Conservation (phyloP, 805 yeast species). For the Candida hispaniensis region DNA sequence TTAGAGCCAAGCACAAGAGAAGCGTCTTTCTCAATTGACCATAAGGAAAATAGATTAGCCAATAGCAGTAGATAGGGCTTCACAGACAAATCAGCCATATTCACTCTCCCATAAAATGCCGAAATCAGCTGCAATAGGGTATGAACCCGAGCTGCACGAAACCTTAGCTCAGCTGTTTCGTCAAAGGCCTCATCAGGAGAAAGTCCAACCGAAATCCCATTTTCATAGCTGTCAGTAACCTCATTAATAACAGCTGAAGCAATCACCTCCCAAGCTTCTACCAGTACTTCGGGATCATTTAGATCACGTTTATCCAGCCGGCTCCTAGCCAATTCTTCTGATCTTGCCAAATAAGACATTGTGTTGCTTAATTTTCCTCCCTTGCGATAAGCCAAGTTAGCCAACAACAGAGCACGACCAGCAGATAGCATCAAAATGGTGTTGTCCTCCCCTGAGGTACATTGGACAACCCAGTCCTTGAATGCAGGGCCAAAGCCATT, state of each 20-base stretch:
- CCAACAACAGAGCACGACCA: constrained; percentile 64
- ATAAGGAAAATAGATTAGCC: constrained; percentile 52
- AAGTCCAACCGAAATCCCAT: constrained; percentile 22
- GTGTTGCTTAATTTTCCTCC: constrained; percentile 36
- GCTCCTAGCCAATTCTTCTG: constrained; percentile 17
- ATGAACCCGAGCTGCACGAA: constrained; percentile 33
- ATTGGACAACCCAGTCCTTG: constrained; percentile 93
- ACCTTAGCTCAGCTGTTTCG: constrained; percentile 32
- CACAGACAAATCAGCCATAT: constrained; percentile 33
- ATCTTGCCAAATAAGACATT: constrained; percentile 33
- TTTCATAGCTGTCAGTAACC: constrained; percentile 27
- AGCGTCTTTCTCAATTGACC: constrained; percentile 58
- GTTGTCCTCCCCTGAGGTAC: constrained; percentile 98
- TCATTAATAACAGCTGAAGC: constrained; percentile 27
- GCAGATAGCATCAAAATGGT: constrained; percentile 72
- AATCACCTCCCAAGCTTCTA: constrained; percentile 32
- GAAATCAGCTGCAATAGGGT: constrained; percentile 31
- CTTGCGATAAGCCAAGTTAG: constrained; percentile 32
- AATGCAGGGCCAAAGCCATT: constrained; percentile 82
- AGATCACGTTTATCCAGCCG: constrained; percentile 23
- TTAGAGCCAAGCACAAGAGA: constrained; percentile 59
- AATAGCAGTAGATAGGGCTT: constrained; percentile 42
- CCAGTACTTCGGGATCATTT: constrained; percentile 24
- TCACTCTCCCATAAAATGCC: constrained; percentile 31
- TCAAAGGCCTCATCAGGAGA: constrained; percentile 30